Evolutionary conservation across 768 basidiomycete genomes (phyloP).

Genomic region (Cystobasidium tubakii): DNA sequence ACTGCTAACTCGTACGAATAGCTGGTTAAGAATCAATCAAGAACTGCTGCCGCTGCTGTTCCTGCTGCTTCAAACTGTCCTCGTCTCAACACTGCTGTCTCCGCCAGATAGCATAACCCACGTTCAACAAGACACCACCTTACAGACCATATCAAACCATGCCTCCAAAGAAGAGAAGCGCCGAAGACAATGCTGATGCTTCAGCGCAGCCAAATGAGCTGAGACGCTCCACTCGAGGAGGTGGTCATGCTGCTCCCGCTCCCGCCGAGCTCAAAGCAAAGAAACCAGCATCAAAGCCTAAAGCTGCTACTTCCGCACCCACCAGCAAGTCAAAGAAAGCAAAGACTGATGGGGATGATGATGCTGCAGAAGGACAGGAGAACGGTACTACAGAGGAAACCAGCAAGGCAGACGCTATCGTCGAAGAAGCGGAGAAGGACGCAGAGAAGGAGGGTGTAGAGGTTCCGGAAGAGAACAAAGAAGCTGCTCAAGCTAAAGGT

Average conservation of each 20-base stretch:
- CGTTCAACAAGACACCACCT: not conserved
- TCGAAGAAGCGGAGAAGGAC: not conserved
- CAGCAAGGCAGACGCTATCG: not conserved
- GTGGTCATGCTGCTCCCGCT: constrained; percentile 29
- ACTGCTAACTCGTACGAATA: no score
- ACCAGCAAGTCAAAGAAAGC: constrained; percentile 19
- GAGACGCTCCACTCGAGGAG: constrained; percentile 11
- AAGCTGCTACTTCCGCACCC: no score
- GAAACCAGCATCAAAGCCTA: not conserved
- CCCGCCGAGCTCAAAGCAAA: not conserved
- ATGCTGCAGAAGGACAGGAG: not conserved
- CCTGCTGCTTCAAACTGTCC: no score
- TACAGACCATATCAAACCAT: not conserved
- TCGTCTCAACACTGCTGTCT: no score
- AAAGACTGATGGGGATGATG: constrained; percentile 22
- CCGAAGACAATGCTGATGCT: not conserved
- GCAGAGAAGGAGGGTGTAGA: constrained; percentile 8
- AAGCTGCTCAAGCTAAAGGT: not conserved
- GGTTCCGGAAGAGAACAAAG: constrained; percentile 32
- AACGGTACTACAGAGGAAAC: not conserved
- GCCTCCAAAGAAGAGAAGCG: constrained; percentile 8
- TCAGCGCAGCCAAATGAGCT: constrained; percentile 5
- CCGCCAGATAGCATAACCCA: not conserved
- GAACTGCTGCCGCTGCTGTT: no score
- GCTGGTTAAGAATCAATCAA: no score